These are phyloP conservation scores for Emericellopsis atlantica DNA, from an alignment of 2,329 filamentous ascomycete genomes.

Conservation along the genomic window DNA sequence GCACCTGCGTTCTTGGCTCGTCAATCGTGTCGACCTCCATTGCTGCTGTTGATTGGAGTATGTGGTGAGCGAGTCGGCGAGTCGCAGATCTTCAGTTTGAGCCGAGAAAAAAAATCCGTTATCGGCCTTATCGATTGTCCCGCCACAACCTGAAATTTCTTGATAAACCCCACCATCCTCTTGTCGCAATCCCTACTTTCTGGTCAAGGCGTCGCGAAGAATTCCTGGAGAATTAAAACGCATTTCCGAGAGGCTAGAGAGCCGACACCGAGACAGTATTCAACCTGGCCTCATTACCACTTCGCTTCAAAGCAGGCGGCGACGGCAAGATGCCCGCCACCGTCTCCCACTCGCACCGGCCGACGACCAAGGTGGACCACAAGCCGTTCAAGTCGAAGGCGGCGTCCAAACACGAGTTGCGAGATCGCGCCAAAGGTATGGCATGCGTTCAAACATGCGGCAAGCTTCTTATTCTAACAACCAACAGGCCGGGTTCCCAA, in stretches of 20 bases:
- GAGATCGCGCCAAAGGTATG: slow-evolving; percentile 73
- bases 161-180: slow-evolving; percentile 22
- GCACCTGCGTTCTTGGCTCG: slow-evolving; percentile 20
- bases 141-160: slow-evolving; percentile 19
- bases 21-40: slow-evolving; percentile 25
- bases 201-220: not conserved
- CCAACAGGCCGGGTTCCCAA: slow-evolving; percentile 60
- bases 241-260: no score
- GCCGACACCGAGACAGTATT: not conserved
- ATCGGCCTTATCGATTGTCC: slow-evolving; percentile 22
- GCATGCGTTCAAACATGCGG: slow-evolving; percentile 1
- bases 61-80: not conserved
- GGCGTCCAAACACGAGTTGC: slow-evolving; percentile 75
- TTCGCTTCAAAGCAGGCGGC: slow-evolving; percentile 75
- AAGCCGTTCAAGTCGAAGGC: slow-evolving; percentile 92
- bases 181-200: slow-evolving; percentile 1
- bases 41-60: slow-evolving; percentile 3
- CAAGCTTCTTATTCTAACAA: slow-evolving; percentile 6
- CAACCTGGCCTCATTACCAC: slow-evolving; percentile 63
- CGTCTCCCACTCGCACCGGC: slow-evolving; percentile 72
- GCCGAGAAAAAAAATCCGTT: slow-evolving; percentile 19
- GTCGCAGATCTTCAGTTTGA: not conserved
- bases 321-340: slow-evolving; percentile 63
- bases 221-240: no score
- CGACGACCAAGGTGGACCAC: slow-evolving; percentile 77